A percentile compares a stretch with the other conserved stretches of the same genome.
Evolutionary conservation across 257 asterid species (phyloP).

Genomic region (Solanum medicagineum): DNA sequence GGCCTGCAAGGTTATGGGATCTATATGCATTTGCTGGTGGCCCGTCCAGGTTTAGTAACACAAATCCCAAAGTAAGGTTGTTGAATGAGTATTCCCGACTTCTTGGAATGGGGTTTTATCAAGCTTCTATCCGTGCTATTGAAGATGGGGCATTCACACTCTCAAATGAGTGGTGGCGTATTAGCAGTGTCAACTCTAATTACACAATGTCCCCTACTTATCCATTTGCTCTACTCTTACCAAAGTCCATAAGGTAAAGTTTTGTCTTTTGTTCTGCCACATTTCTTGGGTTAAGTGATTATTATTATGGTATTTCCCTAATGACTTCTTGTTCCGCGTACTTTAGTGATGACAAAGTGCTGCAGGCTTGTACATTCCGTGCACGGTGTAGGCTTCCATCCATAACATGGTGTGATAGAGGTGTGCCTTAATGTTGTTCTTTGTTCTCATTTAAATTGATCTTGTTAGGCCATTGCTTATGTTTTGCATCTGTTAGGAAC

Average conservation of each 20-base stretch:
- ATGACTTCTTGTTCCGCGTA: slow-evolving; percentile 15
- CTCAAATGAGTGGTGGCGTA: slow-evolving; percentile 87
- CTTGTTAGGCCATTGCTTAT: neutral
- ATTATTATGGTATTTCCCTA: slow-evolving; percentile 10
- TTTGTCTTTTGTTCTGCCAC: neutral
- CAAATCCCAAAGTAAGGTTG: slow-evolving; percentile 64
- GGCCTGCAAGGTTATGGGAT: slow-evolving; percentile 82
- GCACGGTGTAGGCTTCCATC: slow-evolving; percentile 88
- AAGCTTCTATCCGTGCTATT: slow-evolving; percentile 41
- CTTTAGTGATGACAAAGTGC: slow-evolving; percentile 75
- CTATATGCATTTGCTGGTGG: slow-evolving; percentile 70
- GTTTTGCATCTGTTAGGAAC: slow-evolving; percentile 44
- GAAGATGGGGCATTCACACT: slow-evolving; percentile 73
- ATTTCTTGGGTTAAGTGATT: slow-evolving; percentile 5
- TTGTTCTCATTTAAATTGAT: slow-evolving; percentile 4
- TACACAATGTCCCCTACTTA: slow-evolving; percentile 75
- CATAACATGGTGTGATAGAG: slow-evolving; percentile 89
- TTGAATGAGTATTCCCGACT: slow-evolving; percentile 84
- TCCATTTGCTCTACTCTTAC: slow-evolving; percentile 93
- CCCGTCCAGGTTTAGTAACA: slow-evolving; percentile 45
- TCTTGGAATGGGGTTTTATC: slow-evolving; percentile 53
- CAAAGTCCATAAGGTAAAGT: slow-evolving; percentile 66
- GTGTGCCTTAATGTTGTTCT: slow-evolving; percentile 26
- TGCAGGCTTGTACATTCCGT: slow-evolving; percentile 75
- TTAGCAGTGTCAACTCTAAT: slow-evolving; percentile 58